These are phyloP conservation scores for Crocinoboletus sp. DNA, from an alignment of 1,284 basidiomycete species.

Conservation along the genomic window DNA sequence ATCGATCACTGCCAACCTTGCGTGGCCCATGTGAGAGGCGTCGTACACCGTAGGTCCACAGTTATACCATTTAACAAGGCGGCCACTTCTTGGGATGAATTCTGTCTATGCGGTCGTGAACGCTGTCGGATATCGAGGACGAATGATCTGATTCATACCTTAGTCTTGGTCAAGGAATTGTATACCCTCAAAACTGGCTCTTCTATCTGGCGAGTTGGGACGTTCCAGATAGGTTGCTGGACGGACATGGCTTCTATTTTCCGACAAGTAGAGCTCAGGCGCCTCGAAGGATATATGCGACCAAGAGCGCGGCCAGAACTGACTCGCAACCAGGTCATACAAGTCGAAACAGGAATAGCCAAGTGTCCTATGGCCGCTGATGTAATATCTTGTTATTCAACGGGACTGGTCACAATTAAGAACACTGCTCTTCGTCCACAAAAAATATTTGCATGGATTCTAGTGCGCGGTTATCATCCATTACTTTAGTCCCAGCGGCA, in stretches of 20 bases:
- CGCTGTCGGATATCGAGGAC: conserved; percentile 1
- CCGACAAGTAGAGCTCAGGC: conserved; percentile 4
- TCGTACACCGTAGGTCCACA: conserved; percentile 99
- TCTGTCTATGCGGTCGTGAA: conserved; percentile 42
- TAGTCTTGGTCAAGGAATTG: conserved; percentile 92
- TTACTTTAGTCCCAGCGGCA: neutral
- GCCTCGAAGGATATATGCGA: conserved; percentile 7
- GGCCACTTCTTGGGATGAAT: conserved; percentile 77
- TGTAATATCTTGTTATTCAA: conserved; percentile 7
- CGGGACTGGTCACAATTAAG: neutral
- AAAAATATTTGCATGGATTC: conserved; percentile 5
- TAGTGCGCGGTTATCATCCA: conserved; percentile 7
- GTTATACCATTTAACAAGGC: conserved; percentile 98
- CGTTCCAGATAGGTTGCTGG: conserved; percentile 53
- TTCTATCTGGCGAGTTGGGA: conserved; percentile 43
- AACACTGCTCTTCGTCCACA: neutral
- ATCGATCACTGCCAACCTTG: conserved; percentile 56
- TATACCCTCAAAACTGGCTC: conserved; percentile 81
- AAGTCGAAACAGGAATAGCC: conserved; percentile 6
- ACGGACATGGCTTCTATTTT: conserved; percentile 31
- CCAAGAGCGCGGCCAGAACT: conserved; percentile 11
- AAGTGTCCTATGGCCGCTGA: conserved; percentile 14
- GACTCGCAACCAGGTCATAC: conserved; percentile 26
- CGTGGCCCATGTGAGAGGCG: conserved; percentile 98
- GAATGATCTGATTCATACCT: conserved; percentile 49